Percentiles rank a stretch among this genome's conserved stretches.
Evolutionary conservation across 352 stramenopile species (phyloP).

Genomic region (Stramenopiles sp.): DNA sequence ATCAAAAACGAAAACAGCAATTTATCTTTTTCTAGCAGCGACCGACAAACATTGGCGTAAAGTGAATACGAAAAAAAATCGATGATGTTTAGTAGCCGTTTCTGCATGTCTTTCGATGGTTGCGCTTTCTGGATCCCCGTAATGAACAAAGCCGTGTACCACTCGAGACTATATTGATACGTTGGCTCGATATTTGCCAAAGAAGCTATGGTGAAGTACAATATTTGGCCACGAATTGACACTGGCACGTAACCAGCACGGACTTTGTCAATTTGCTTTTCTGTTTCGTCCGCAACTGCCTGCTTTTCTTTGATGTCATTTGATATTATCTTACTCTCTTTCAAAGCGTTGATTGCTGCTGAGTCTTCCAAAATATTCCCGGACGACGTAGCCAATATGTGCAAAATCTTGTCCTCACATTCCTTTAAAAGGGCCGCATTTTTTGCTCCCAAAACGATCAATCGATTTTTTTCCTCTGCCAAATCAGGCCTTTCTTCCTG

Average conservation of each 20-base stretch:
- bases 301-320: slow-evolving; percentile 80
- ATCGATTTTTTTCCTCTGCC: slow-evolving; percentile 69
- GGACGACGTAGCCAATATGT: slow-evolving; percentile 64
- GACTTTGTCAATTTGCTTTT: slow-evolving; percentile 74
- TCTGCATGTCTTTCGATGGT: slow-evolving; percentile 39
- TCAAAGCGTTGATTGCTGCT: slow-evolving; percentile 72
- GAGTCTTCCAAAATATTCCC: slow-evolving; percentile 81
- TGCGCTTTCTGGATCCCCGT: slow-evolving; percentile 70
- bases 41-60: slow-evolving; percentile 78
- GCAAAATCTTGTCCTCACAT: slow-evolving; percentile 78
- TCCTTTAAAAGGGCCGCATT: slow-evolving; percentile 73
- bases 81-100: slow-evolving; percentile 71
- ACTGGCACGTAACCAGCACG: slow-evolving; percentile 74
- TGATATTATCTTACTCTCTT: slow-evolving; percentile 70
- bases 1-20: slow-evolving; percentile 79
- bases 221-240: slow-evolving; percentile 63
- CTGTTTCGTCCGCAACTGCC: slow-evolving; percentile 72
- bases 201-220: slow-evolving; percentile 87
- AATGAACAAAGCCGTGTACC: slow-evolving; percentile 80
- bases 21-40: slow-evolving; percentile 85
- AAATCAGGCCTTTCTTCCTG: slow-evolving; percentile 67
- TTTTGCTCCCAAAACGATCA: slow-evolving; percentile 67
- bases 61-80: slow-evolving; percentile 81
- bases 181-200: slow-evolving; percentile 82
- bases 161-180: slow-evolving; percentile 88